Conservation (phyloP, 2,329 filamentous ascomycete species). For the Penicillium expansum region DNA sequence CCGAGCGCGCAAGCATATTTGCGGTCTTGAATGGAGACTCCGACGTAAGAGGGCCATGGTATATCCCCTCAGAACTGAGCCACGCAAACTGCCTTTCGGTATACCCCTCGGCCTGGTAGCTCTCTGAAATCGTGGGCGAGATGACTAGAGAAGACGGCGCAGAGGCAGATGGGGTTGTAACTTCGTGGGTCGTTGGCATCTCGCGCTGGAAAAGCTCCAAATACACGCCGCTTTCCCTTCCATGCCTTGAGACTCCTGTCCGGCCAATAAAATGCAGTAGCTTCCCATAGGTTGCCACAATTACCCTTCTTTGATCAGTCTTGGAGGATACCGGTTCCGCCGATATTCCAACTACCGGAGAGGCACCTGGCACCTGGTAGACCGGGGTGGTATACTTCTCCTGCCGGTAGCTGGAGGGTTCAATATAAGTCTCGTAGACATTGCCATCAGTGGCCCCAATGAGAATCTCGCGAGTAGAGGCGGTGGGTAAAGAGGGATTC, state of each 20-base stretch:
- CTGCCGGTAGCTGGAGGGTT: slow-evolving; percentile 87
- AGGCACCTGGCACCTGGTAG: slow-evolving; percentile 76
- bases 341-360: slow-evolving; percentile 77
- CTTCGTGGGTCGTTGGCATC: slow-evolving; percentile 72
- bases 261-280: slow-evolving; percentile 80
- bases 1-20: slow-evolving; percentile 70
- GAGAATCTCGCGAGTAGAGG: slow-evolving; percentile 90
- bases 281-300: slow-evolving; percentile 75
- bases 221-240: slow-evolving; percentile 80
- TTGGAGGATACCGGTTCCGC: slow-evolving; percentile 69
- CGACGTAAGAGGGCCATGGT: slow-evolving; percentile 75
- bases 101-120: slow-evolving; percentile 52
- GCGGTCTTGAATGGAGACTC: slow-evolving; percentile 71
- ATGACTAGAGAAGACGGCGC: slow-evolving; percentile 68
- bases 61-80: slow-evolving; percentile 82
- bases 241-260: slow-evolving; percentile 59
- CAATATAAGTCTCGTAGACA: slow-evolving; percentile 92
- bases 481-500: slow-evolving; percentile 90
- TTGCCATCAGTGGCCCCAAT: slow-evolving; percentile 90
- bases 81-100: slow-evolving; percentile 72
- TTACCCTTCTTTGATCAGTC: slow-evolving; percentile 69
- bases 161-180: slow-evolving; percentile 57
- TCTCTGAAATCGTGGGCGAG: slow-evolving; percentile 69
- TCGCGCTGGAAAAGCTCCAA: slow-evolving; percentile 84
- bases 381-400: slow-evolving; percentile 86